Conservation (phyloP, 208 protist species). For the Acanthamoeba lenticulata region DNA sequence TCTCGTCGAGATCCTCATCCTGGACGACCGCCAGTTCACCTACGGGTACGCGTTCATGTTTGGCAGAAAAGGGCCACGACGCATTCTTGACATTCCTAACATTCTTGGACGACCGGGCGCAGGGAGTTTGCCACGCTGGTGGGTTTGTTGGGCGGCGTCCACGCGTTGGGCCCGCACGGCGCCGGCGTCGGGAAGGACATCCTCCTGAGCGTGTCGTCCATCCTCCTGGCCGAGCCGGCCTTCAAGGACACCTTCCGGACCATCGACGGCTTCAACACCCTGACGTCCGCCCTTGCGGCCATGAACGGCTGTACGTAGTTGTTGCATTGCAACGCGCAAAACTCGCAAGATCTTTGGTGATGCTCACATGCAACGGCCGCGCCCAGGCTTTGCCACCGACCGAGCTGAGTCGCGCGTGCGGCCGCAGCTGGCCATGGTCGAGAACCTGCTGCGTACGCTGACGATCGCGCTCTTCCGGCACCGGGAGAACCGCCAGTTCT, state of each 20-base stretch:
- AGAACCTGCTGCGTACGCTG: not conserved
- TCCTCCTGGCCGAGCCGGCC: not conserved
- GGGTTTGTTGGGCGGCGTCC: not conserved
- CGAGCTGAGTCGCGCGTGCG: not conserved
- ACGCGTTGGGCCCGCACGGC: not conserved
- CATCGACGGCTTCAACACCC: not conserved
- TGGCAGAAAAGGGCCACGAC: not conserved
- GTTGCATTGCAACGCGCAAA: no score
- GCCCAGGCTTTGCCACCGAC: not conserved
- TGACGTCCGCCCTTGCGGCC: not conserved
- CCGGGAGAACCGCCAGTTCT: conserved; percentile 31
- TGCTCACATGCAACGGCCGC: not conserved
- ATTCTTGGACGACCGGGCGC: not conserved
- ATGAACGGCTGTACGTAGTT: conserved; percentile 24
- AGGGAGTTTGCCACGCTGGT: conserved; percentile 62
- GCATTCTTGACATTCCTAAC: not conserved
- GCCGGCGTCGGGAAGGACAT: not conserved
- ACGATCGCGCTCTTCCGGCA: not conserved
- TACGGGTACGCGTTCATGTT: conserved; percentile 53
- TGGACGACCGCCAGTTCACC: conserved; percentile 28
- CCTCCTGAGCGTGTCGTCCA: conserved; percentile 17
- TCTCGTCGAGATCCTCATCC: conserved; percentile 38
- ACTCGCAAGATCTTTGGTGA: not conserved
- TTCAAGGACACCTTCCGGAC: conserved; percentile 44
- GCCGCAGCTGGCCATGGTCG: not conserved